These are phyloP conservation scores for Colletotrichum scovillei DNA, from an alignment of 2,329 filamentous ascomycete species.

Conservation along the genomic window DNA sequence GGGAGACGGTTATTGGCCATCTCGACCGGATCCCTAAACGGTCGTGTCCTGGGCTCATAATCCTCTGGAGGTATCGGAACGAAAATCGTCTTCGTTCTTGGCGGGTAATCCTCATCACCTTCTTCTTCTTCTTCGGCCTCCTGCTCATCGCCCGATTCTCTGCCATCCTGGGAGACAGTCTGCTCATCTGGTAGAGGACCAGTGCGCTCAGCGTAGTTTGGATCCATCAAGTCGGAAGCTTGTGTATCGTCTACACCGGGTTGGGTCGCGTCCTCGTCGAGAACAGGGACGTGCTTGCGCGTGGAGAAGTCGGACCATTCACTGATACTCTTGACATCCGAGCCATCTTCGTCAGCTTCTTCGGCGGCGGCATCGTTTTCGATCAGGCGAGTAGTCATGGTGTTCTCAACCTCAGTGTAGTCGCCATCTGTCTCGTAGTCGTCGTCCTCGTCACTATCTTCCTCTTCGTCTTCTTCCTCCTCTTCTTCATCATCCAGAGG, in stretches of 20 bases:
- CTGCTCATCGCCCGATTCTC: constrained; percentile 39
- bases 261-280: constrained; percentile 46
- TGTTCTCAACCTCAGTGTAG: constrained; percentile 89
- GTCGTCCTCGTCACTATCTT: constrained; percentile 68
- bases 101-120: constrained; percentile 52
- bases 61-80: constrained; percentile 87
- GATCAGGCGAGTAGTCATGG: constrained; percentile 78
- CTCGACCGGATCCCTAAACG: constrained; percentile 83
- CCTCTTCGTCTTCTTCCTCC: constrained; percentile 56
- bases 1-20: constrained; percentile 91
- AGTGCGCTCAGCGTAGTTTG: constrained; percentile 45
- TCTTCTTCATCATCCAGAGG: constrained; percentile 46
- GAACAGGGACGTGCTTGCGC: constrained; percentile 73
- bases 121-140: constrained; percentile 46
- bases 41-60: constrained; percentile 81
- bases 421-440: constrained; percentile 79
- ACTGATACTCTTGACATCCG: constrained; percentile 73
- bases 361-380: constrained; percentile 57
- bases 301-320: constrained; percentile 92
- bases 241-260: constrained; percentile 51
- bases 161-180: constrained; percentile 40
- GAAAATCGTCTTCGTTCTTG: constrained; percentile 73
- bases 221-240: constrained; percentile 54
- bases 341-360: constrained; percentile 59
- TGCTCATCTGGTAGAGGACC: constrained; percentile 41